Base-by-base conservation (phyloP, 2,329 filamentous ascomycete species). In the Epichloe uncinata region DNA sequence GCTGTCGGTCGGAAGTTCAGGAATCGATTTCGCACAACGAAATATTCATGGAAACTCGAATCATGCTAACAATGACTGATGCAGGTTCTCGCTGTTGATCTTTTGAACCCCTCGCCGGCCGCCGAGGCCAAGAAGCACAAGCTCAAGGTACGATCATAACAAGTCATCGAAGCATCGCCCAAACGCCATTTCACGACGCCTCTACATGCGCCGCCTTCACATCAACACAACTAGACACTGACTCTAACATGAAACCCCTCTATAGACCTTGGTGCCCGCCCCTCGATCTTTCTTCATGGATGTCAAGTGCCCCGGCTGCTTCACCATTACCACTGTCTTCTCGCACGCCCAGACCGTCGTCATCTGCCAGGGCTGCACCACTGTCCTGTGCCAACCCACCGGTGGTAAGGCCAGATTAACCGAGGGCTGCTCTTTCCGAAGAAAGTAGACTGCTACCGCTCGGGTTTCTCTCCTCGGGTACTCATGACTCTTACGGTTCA, bases 231-330 rank as follows among this genome's bases (percentile, higher is more conserved):
- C 20, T 5, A 38, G 16, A 36, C 30, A 4, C 20, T 11, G 16
- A 35, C 34, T 49, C 42, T 52, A 49, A 49, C 22, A 2, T 30
- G 2, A 3, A 30, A 18, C 4, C 37, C 34, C 15, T 44, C 16
- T 49, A 56, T 62, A 94, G 89, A 89, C 81, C 63, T 87, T 98
- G 66, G 93, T 98, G 71, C 93, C 93, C 67, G 85, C 82, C 61
- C 93, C 93, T 67, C 88, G 93, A 73, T 97, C 91, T 63, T 98
- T 97, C 87, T 98, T 98, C 87, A 98, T 98, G 93, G 93, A 98
- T 73, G 93, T 98, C 81, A 98, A 98, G 86, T 98, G 93, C 87
- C 93, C 93, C 72, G 93, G 93, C 69, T 98, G 93, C 87, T 98
- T 97, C 85, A 96, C 90, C 74, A 98, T 98, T 83, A 98, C 93